Conservation (phyloP, 2,329 filamentous ascomycete genomes). For the Neonectria ditissima region DNA sequence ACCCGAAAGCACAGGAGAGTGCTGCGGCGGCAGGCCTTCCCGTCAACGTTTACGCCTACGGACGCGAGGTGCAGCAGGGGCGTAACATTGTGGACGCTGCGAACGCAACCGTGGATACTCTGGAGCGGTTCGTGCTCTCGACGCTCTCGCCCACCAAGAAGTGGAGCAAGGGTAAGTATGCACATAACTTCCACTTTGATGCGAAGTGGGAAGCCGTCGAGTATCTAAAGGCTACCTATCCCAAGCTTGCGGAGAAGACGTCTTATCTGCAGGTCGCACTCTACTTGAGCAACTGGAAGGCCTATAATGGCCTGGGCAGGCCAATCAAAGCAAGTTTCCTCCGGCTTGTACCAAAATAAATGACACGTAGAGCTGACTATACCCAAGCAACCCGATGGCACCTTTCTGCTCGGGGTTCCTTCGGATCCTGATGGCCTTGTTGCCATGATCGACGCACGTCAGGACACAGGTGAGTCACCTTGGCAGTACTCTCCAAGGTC, state of each 20-base stretch:
- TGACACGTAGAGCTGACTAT: not conserved
- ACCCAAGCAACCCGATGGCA: slow-evolving; percentile 1
- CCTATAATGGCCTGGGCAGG: not conserved
- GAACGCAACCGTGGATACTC: slow-evolving; percentile 5
- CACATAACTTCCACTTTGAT: slow-evolving; percentile 11
- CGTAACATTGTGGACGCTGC: slow-evolving; percentile 12
- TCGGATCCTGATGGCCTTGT: not conserved
- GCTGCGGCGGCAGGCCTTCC: not conserved
- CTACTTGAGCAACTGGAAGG: not conserved
- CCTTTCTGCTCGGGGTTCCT: not conserved
- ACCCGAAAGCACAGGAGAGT: slow-evolving; percentile 4
- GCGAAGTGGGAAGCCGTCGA: not conserved
- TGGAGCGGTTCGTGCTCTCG: slow-evolving; percentile 16
- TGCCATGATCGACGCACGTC: not conserved
- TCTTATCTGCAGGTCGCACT: not conserved
- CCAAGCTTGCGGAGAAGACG: not conserved
- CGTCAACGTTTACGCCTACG: not conserved
- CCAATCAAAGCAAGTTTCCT: not conserved
- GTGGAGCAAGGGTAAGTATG: slow-evolving; percentile 5
- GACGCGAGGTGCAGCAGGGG: not conserved
- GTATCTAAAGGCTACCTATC: not conserved
- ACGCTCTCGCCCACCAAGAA: slow-evolving; percentile 7
- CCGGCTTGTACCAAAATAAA: too few species aligned
- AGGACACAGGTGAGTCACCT: not conserved
- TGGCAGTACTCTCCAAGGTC: not conserved